phyloP scores from a whole-genome alignment of 75 land plant species.

The Chamaecyparis obtusa region DNA sequence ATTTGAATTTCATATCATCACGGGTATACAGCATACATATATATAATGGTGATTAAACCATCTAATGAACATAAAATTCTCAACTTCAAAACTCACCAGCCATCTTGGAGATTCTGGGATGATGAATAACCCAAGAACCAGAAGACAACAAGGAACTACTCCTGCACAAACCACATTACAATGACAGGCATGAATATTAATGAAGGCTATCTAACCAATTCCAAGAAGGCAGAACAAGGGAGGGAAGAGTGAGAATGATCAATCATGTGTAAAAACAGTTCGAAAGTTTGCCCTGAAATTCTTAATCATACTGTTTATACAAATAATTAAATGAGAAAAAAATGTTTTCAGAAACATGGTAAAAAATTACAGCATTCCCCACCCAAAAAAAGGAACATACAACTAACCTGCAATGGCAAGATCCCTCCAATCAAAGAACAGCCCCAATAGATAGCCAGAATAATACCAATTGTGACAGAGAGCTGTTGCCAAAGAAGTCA shows the following conservation, averaged over 20 bases:
- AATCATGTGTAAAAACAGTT: no score
- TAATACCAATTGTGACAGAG: constrained; percentile 71
- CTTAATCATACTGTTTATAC: no score
- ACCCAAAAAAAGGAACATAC: background rate
- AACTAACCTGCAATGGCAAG: constrained; percentile 70
- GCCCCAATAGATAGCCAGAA: constrained; percentile 68
- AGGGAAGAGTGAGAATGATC: no score
- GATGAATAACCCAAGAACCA: constrained; percentile 84
- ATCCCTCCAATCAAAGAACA: constrained; percentile 56
- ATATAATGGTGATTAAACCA: background rate
- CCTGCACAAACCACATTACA: constrained; percentile 34
- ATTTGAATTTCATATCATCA: background rate
- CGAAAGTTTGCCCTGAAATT: background rate
- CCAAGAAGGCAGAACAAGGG: no score
- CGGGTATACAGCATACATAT: no score
- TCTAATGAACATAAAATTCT: background rate
- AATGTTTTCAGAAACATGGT: background rate
- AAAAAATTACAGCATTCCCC: background rate
- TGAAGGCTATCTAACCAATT: no score
- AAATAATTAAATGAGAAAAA: background rate
- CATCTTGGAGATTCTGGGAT: constrained; percentile 97
- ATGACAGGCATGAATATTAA: no score
- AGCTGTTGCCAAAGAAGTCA: constrained; percentile 30
- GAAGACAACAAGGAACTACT: constrained; percentile 63
- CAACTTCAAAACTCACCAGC: constrained; percentile 56